Percentiles rank a stretch among this genome's conserved stretches.
phyloP scores from a whole-genome alignment of 495 filamentous ascomycete genomes.

The Ramalina peruviana region DNA sequence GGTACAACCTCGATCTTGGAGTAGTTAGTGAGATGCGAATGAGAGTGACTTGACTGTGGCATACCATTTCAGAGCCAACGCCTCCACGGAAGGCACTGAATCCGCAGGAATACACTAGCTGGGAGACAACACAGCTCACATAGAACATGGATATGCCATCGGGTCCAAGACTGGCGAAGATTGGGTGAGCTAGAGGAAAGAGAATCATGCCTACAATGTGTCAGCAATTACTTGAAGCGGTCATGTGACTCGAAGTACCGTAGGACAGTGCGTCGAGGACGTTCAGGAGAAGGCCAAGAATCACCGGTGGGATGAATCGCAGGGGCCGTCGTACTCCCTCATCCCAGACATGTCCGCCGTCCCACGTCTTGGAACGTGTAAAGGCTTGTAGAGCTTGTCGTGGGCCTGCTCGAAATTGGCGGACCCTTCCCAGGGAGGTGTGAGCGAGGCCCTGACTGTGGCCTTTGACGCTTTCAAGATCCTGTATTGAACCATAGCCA shows the following conservation, averaged over 20 bases:
- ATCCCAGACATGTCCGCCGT: constrained; percentile 48
- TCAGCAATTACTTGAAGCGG: constrained; percentile 1
- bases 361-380: constrained; percentile 55
- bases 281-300: constrained; percentile 80
- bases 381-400: constrained; percentile 11
- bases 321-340: constrained; percentile 50
- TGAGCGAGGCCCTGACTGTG: constrained; percentile 7
- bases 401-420: not conserved
- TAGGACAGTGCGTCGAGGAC: constrained; percentile 91
- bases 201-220: constrained; percentile 62
- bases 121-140: constrained; percentile 88
- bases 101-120: constrained; percentile 75
- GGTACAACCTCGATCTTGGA: constrained; percentile 83
- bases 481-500: constrained; percentile 10
- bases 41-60: not conserved
- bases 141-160: constrained; percentile 98
- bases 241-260: constrained; percentile 32
- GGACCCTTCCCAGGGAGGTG: not conserved
- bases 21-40: constrained; percentile 8
- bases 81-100: constrained; percentile 85
- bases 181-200: constrained; percentile 73
- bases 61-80: constrained; percentile 88
- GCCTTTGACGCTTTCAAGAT: constrained; percentile 21
- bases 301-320: constrained; percentile 64
- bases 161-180: constrained; percentile 71